Evolutionary conservation across 192 early-diverging fungal species (phyloP).

Genomic region (Coemansia sp.): DNA sequence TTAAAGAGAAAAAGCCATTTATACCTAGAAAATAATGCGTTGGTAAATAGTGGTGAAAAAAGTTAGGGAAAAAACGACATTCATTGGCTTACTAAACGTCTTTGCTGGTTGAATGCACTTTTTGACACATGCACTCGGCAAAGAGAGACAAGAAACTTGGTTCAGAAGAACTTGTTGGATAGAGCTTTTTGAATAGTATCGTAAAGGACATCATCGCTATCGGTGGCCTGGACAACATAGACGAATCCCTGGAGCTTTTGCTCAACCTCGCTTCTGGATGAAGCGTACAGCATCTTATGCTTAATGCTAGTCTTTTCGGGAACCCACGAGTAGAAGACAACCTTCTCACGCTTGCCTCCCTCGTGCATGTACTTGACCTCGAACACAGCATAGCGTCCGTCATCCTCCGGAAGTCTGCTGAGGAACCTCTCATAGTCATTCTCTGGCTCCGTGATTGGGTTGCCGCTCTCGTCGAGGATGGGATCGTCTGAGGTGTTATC

Average conservation of each 20-base stretch:
- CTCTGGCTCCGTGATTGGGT: conserved; percentile 33
- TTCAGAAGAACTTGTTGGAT: conserved; percentile 18
- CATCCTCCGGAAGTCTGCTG: conserved; percentile 58
- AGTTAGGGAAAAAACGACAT: conserved; percentile 11
- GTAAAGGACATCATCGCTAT: conserved; percentile 68
- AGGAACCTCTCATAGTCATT: conserved; percentile 72
- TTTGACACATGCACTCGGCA: neutral
- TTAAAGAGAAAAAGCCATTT: conserved; percentile 12
- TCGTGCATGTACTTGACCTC: conserved; percentile 78
- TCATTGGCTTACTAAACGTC: neutral
- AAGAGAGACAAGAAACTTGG: conserved; percentile 8
- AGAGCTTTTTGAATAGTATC: conserved; percentile 72
- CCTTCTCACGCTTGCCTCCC: conserved; percentile 72
- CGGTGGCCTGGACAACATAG: conserved; percentile 84
- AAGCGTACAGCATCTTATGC: conserved; percentile 90
- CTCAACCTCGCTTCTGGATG: conserved; percentile 78
- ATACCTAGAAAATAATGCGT: conserved; percentile 9
- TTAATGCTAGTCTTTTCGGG: conserved; percentile 77
- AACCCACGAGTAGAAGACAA: conserved; percentile 85
- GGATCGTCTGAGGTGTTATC: conserved; percentile 55
- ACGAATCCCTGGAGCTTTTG: conserved; percentile 71
- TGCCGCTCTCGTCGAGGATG: conserved; percentile 59
- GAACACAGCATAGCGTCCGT: conserved; percentile 86
- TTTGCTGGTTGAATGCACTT: neutral
- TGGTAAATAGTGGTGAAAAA: conserved; percentile 8